Evolutionary conservation across 495 filamentous ascomycete genomes (phyloP).

Genomic region (Lasiosphaeria hispida): DNA sequence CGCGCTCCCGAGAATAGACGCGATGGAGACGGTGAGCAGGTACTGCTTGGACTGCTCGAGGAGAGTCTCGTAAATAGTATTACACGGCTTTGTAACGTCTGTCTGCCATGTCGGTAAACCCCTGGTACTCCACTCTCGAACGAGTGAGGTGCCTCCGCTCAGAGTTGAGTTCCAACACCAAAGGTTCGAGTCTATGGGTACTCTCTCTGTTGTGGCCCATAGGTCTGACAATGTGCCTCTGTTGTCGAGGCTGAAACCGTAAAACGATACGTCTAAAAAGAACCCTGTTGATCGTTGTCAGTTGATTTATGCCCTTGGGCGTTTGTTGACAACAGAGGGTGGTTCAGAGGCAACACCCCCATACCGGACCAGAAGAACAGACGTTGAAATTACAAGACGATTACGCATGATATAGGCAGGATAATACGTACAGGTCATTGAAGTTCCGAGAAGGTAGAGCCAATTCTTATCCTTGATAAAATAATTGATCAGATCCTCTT

Average conservation of each 20-base stretch:
- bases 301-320: no score
- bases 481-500: conserved; percentile 28
- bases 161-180: conserved; percentile 56
- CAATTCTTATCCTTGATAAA: conserved; percentile 37
- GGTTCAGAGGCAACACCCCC: no score
- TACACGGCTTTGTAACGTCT: conserved; percentile 35
- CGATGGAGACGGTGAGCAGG: conserved; percentile 62
- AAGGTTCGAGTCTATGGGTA: conserved; percentile 26
- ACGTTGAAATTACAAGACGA: no score
- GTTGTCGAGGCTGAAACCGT: conserved; percentile 38
- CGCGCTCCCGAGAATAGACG: conserved; percentile 57
- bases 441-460: conserved; percentile 37
- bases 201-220: conserved; percentile 26
- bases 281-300: conserved; percentile 16
- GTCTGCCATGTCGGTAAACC: conserved; percentile 35
- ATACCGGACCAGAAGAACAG: no score
- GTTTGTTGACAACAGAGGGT: no score
- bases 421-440: conserved; percentile 24
- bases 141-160: conserved; percentile 34
- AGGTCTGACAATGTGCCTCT: conserved; percentile 33
- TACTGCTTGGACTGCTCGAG: conserved; percentile 67
- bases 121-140: conserved; percentile 22
- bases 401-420: no score
- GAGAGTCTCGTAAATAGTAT: conserved; percentile 61
- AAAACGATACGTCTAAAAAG: conserved; percentile 39